Evolutionary conservation across 495 filamentous ascomycete genomes (phyloP), one percentile per base, ranked within the genome.

Genomic region (Lasiosphaeria miniovina): DNA sequence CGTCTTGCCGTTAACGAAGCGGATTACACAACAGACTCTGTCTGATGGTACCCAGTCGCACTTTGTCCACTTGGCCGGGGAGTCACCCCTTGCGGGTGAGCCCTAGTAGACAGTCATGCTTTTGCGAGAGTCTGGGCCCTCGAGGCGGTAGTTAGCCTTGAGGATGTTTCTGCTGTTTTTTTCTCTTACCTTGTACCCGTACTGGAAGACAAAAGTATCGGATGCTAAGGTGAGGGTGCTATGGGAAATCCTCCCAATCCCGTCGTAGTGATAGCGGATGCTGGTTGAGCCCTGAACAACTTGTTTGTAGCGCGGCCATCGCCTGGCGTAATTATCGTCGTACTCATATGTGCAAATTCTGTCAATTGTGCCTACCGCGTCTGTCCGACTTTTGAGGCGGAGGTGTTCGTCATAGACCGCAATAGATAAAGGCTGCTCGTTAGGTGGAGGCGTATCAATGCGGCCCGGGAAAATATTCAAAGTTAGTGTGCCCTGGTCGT

Each of bases 51-150:
- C 49, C 64, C 68, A 69, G 48, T 65, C 51, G 45, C n/a, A n/a
- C n/a, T n/a, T n/a, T n/a, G n/a, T n/a, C n/a, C 61, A 52, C 14
- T 61, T 35, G 6, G 55, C 57, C 4, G 54, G 34, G 15, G 45
- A 31, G 8, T 63, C 55, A 3, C 56, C 59, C 11, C 59, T 34
- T 0, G 50, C 36, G 3, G 61, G 61, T 1, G 55, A 57, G n/a
- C 68, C 68, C 68, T 65, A 70, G 36, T 31, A 70, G 3, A 70
- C 65, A 3, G 58, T 40, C 14, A 70, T 14, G 8, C 45, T 53
- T 14, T 49, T 41, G 2, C 36, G n/a, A 6, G 34, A 49, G 17
- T 36, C 17, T 5, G 50, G 17, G 10, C 15, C 14, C 7, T 52
- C 24, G 14, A 50, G 32, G 7, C 43, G 38, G 41, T 68, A 68